A percentile compares a stretch with the other conserved stretches of the same genome.
phyloP scores from a whole-genome alignment of 2,329 filamentous ascomycete genomes.

The Ampelomyces quisqualis region DNA sequence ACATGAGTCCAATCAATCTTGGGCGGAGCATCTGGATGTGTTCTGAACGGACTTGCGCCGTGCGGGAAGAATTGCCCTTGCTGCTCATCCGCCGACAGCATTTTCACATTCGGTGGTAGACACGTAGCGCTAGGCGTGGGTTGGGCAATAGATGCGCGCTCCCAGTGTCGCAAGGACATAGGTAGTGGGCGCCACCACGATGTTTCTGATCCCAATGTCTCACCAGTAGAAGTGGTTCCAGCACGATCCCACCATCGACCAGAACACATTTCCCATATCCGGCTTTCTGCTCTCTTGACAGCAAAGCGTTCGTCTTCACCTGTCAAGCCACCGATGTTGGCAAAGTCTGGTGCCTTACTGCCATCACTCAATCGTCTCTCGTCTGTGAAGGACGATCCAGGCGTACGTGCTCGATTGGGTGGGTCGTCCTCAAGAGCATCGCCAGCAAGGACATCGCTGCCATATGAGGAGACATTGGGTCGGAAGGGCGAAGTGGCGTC shows the following conservation, averaged over 20 bases:
- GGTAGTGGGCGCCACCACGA: constrained; percentile 72
- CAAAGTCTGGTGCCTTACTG: constrained; percentile 58
- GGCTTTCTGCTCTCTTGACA: constrained; percentile 72
- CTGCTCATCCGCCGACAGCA: constrained; percentile 19
- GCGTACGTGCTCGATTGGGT: constrained; percentile 45
- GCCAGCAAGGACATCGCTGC: constrained; percentile 39
- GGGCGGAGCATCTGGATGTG: constrained; percentile 49
- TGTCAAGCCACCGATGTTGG: constrained; percentile 66
- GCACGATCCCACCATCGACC: constrained; percentile 68
- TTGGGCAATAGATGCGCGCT: constrained; percentile 36
- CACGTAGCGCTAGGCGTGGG: not conserved
- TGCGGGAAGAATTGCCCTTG: constrained; percentile 44
- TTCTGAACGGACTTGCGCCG: constrained; percentile 51
- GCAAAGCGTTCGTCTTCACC: constrained; percentile 82
- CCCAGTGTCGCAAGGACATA: constrained; percentile 66
- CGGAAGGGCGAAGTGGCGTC: constrained; percentile 75
- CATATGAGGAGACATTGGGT: constrained; percentile 72
- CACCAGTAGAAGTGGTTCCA: constrained; percentile 64
- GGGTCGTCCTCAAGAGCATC: constrained; percentile 55
- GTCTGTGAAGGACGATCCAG: constrained; percentile 28
- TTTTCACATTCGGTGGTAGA: constrained; percentile 17
- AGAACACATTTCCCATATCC: constrained; percentile 82
- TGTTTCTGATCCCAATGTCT: constrained; percentile 51
- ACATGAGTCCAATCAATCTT: constrained; percentile 56
- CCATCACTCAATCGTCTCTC: constrained; percentile 23